Evolutionary conservation across 2,329 filamentous ascomycete genomes (phyloP).

Genomic region (Fusarium sp.): DNA sequence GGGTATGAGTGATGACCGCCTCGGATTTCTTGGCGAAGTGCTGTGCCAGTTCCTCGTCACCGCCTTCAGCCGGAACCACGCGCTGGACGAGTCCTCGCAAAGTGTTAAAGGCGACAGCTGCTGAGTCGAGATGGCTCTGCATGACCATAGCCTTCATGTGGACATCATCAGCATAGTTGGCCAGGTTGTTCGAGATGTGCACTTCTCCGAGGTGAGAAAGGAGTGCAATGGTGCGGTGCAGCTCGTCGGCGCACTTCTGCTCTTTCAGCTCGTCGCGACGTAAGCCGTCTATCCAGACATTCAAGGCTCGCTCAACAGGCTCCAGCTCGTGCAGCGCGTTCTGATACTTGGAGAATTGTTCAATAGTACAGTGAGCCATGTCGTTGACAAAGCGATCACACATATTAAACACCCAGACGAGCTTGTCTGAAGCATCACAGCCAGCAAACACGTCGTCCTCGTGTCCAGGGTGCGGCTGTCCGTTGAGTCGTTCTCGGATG

Average conservation of each 20-base stretch:
- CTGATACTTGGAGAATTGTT: constrained; percentile 84
- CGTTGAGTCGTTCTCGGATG: constrained; percentile 82
- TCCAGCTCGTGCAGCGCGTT: constrained; percentile 89
- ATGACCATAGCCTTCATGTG: constrained; percentile 83
- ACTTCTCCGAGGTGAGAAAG: constrained; percentile 90
- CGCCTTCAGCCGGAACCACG: constrained; percentile 65
- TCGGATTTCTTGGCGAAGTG: constrained; percentile 81
- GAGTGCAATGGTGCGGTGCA: constrained; percentile 87
- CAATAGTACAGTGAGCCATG: constrained; percentile 82
- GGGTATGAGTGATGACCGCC: constrained; percentile 78
- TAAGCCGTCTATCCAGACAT: constrained; percentile 88
- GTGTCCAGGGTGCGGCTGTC: constrained; percentile 75
- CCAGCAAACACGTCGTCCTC: constrained; percentile 86
- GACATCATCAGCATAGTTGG: constrained; percentile 83
- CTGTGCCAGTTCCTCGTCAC: constrained; percentile 76
- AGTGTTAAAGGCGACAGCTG: constrained; percentile 76
- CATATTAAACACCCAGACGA: constrained; percentile 86
- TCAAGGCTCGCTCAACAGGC: constrained; percentile 90
- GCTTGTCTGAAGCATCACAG: constrained; percentile 86
- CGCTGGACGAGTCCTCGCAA: constrained; percentile 77
- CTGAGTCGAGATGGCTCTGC: constrained; percentile 86
- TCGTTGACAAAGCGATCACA: constrained; percentile 87
- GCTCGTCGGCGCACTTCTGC: constrained; percentile 83
- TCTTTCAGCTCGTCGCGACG: constrained; percentile 89
- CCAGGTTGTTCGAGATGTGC: constrained; percentile 78